A percentile compares a stretch with the other conserved stretches of the same genome.
These are phyloP conservation scores for Nannochloropsis gaditana DNA, from an alignment of 108 stramenopile genomes.

Conservation along the genomic window DNA sequence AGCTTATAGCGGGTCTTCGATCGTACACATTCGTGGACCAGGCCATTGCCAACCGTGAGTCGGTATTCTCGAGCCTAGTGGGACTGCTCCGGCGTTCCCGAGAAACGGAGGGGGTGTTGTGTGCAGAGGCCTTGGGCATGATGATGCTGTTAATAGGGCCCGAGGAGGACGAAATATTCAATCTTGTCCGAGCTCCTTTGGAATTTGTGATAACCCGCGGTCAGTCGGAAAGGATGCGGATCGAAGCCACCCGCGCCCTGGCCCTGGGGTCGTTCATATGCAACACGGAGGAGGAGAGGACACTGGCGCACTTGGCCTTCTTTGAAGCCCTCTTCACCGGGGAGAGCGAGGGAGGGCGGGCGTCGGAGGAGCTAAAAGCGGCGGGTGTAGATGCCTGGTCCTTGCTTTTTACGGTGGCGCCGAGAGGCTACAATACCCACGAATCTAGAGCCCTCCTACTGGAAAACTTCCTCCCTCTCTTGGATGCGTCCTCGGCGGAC, in stretches of 20 bases:
- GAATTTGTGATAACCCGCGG: slow-evolving; percentile 35
- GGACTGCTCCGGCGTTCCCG: slow-evolving; percentile 21
- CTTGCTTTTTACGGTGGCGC: slow-evolving; percentile 33
- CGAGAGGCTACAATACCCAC: slow-evolving; percentile 28
- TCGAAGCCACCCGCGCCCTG: slow-evolving; percentile 30
- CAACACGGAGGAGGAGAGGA: slow-evolving; percentile 30
- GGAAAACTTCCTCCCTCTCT: slow-evolving; percentile 25
- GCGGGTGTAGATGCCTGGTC: slow-evolving; percentile 39
- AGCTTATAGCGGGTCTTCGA: slow-evolving; percentile 33
- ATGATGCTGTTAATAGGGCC: slow-evolving; percentile 38
- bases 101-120: slow-evolving; percentile 26
- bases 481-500: slow-evolving; percentile 31
- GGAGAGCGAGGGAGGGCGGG: slow-evolving; percentile 29
- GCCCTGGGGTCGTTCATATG: slow-evolving; percentile 41
- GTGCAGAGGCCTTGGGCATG: slow-evolving; percentile 28
- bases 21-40: slow-evolving; percentile 30
- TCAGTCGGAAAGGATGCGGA: slow-evolving; percentile 26
- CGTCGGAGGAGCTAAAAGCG: slow-evolving; percentile 33
- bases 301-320: slow-evolving; percentile 25
- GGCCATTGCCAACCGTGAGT: slow-evolving; percentile 34
- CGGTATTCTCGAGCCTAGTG: slow-evolving; percentile 27
- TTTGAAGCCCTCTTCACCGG: slow-evolving; percentile 31
- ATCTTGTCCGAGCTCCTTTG: slow-evolving; percentile 23
- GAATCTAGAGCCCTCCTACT: slow-evolving; percentile 26
- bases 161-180: slow-evolving; percentile 37